phyloP scores from a whole-genome alignment of 257 asterid species.

The Eustoma russellianum region DNA sequence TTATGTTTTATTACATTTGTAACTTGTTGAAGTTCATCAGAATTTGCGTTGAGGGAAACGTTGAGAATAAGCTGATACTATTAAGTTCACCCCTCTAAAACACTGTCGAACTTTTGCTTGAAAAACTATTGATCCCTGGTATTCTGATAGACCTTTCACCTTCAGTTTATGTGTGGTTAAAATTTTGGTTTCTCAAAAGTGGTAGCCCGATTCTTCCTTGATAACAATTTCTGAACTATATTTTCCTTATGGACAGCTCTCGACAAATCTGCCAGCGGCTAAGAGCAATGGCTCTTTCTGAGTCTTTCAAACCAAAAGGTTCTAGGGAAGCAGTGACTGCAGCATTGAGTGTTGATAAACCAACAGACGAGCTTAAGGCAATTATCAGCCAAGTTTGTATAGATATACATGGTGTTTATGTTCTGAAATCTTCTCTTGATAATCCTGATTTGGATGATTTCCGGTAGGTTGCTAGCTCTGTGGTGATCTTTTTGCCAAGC shows the following conservation, averaged over 20 bases:
- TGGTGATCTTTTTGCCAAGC: background rate
- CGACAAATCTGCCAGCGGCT: conserved; percentile 57
- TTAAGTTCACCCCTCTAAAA: too few species aligned
- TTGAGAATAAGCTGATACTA: too few species aligned
- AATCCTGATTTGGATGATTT: conserved; percentile 53
- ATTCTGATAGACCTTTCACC: background rate
- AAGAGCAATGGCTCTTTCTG: conserved; percentile 49
- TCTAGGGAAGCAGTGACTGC: conserved; percentile 46
- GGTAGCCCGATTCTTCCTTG: background rate
- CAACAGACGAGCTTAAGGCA: conserved; percentile 52
- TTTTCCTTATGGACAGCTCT: conserved; percentile 35
- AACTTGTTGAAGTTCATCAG: too few species aligned
- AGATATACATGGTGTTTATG: conserved; percentile 70
- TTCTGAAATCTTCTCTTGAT: conserved; percentile 68
- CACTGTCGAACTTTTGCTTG: too few species aligned
- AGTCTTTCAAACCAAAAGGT: conserved; percentile 38
- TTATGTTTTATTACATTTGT: too few species aligned
- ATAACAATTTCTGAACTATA: conserved; percentile 2
- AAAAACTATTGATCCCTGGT: too few species aligned
- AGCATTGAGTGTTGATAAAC: conserved; percentile 43
- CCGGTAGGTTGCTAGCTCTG: conserved; percentile 36
- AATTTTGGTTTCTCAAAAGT: background rate
- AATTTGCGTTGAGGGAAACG: too few species aligned
- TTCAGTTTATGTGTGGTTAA: background rate
- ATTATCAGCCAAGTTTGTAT: conserved; percentile 53